A percentile compares a stretch with the other conserved stretches of the same genome.
These are phyloP conservation scores for Primulina huaijiensis DNA, from an alignment of 257 asterid species.

Conservation along the genomic window DNA sequence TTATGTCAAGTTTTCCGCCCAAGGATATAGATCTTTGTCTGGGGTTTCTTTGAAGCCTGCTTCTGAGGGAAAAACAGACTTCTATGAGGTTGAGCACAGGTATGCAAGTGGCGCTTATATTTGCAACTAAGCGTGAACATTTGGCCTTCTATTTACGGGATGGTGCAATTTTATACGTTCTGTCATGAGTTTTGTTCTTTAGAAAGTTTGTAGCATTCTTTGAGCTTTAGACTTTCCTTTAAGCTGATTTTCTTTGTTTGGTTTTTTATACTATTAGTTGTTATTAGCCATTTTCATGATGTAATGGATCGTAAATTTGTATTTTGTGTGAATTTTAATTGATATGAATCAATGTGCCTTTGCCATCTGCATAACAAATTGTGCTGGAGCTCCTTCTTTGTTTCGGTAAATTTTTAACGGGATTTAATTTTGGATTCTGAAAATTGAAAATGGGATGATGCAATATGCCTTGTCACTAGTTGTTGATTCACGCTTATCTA, in stretches of 20 bases:
- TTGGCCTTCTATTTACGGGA: conserved; percentile 19
- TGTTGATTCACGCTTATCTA: conserved; percentile 10
- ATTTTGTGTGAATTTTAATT: conserved; percentile 3
- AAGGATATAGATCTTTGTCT: conserved; percentile 62
- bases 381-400: not conserved
- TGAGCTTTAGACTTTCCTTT: conserved; percentile 24
- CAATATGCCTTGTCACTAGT: not conserved
- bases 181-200: conserved; percentile 32
- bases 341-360: not conserved
- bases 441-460: not conserved
- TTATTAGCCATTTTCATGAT: not conserved
- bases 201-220: conserved; percentile 28
- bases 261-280: not conserved
- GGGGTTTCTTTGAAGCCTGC: conserved; percentile 85
- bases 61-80: conserved; percentile 76
- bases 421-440: not conserved
- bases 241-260: not conserved
- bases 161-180: conserved; percentile 27
- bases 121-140: conserved; percentile 49
- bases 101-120: conserved; percentile 66
- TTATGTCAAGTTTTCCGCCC: conserved; percentile 70
- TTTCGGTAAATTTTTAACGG: not conserved
- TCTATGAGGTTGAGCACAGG: conserved; percentile 89
- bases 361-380: not conserved
- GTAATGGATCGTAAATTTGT: not conserved